Evolutionary conservation across 306 rosid genomes (phyloP).

Genomic region (Prinsepia uniflora): DNA sequence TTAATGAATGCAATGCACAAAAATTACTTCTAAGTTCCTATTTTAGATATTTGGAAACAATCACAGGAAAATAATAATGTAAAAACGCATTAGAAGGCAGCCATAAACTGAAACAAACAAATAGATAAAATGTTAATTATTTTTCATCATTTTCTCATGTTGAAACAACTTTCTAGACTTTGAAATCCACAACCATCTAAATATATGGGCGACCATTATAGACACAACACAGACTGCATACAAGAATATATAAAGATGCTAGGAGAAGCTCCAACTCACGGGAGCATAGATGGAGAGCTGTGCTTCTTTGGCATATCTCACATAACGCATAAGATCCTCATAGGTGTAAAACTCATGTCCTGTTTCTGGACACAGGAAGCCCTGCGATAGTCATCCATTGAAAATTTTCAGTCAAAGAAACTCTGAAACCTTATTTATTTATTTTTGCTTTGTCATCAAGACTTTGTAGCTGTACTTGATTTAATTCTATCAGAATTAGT

Average conservation of each 20-base stretch:
- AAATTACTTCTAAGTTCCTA: not conserved
- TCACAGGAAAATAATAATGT: not conserved
- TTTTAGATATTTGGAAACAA: not conserved
- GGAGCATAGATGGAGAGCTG: not conserved
- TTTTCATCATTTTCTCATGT: not conserved
- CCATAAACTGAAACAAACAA: not conserved
- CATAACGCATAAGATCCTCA: not conserved
- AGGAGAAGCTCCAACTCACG: not conserved
- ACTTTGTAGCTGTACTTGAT: not conserved
- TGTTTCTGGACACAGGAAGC: not conserved
- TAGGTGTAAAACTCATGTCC: not conserved
- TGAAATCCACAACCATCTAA: not conserved
- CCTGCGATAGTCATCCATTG: not conserved
- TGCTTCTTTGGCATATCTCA: not conserved
- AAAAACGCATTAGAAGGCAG: not conserved
- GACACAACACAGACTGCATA: not conserved
- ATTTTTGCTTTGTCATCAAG: not conserved
- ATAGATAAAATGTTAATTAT: not conserved
- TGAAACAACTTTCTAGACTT: not conserved
- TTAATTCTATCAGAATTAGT: not conserved
- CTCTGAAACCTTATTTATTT: not conserved
- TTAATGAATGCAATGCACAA: not conserved
- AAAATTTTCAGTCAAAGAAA: not conserved
- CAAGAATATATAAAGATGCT: not conserved
- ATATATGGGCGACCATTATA: not conserved